Evolutionary conservation across 2,329 filamentous ascomycete species (phyloP).

Genomic region (Emergomyces pasteurianus): DNA sequence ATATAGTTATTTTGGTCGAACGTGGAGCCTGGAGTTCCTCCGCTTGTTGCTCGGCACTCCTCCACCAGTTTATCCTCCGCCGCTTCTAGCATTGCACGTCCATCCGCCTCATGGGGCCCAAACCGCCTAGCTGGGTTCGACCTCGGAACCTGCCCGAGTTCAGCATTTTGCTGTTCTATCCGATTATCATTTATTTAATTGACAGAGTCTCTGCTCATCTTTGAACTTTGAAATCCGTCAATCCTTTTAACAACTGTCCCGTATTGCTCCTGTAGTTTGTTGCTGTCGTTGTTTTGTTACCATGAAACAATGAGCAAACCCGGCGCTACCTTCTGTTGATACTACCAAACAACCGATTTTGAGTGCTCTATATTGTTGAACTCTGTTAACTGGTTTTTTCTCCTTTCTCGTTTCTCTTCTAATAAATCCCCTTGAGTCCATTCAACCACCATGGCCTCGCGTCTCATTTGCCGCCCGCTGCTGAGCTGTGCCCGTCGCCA

Average conservation of each 20-base stretch:
- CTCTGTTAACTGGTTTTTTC: neutral
- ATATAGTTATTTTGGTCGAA: no score
- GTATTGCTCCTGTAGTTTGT: no score
- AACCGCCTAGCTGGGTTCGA: neutral
- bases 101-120: neutral
- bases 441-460: slow-evolving; percentile 5
- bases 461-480: slow-evolving; percentile 2
- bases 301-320: no score
- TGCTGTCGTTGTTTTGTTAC: no score
- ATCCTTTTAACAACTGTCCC: no score
- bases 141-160: slow-evolving; percentile 1
- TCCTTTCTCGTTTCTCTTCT: neutral
- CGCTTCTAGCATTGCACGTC: neutral
- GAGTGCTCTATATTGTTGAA: no score
- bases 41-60: neutral
- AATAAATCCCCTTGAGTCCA: neutral
- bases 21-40: neutral
- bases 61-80: no score
- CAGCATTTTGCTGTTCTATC: neutral
- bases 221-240: neutral
- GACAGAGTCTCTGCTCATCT: neutral
- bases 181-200: neutral
- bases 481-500: neutral
- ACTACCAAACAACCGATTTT: no score
- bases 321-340: no score